Evolutionary conservation across 176 grass and related monocot genomes (phyloP).

Genomic region (Pharus latifolius): DNA sequence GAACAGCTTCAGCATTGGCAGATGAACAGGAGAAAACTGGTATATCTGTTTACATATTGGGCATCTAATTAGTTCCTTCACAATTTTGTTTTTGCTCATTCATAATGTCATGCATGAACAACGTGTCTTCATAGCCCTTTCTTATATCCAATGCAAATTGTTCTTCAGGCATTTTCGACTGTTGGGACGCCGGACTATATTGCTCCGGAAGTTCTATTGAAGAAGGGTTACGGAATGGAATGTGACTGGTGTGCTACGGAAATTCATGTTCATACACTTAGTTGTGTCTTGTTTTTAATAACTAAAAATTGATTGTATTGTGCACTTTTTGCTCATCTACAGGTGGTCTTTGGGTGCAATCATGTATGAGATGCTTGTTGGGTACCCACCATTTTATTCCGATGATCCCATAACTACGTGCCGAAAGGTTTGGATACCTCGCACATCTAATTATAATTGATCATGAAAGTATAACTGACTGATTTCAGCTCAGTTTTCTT

Average conservation of each 20-base stretch:
- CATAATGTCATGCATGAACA: not conserved
- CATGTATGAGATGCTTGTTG: slow-evolving; percentile 99
- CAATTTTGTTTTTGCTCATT: not conserved
- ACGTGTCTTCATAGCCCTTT: not conserved
- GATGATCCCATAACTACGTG: slow-evolving; percentile 97
- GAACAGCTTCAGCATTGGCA: slow-evolving; percentile 98
- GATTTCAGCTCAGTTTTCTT: not conserved
- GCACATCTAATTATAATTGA: not conserved
- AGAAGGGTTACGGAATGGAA: slow-evolving; percentile 99
- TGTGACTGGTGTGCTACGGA: slow-evolving; percentile 73
- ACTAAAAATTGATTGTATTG: not conserved
- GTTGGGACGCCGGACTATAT: slow-evolving; percentile 98
- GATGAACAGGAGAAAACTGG: slow-evolving; percentile 89
- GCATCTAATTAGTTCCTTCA: not conserved
- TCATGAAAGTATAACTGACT: not conserved
- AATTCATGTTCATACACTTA: not conserved
- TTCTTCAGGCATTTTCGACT: slow-evolving; percentile 82
- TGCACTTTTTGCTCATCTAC: not conserved
- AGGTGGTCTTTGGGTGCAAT: slow-evolving; percentile 98
- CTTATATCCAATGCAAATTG: slow-evolving; percentile 19
- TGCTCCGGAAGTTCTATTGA: slow-evolving; percentile 96
- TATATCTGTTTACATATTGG: slow-evolving; percentile 18
- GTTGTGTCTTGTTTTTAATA: not conserved
- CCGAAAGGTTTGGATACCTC: slow-evolving; percentile 57
- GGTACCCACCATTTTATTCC: slow-evolving; percentile 90